phyloP scores from a whole-genome alignment of 1,284 basidiomycete species.

The Cutaneotrichosporon curvatum region DNA sequence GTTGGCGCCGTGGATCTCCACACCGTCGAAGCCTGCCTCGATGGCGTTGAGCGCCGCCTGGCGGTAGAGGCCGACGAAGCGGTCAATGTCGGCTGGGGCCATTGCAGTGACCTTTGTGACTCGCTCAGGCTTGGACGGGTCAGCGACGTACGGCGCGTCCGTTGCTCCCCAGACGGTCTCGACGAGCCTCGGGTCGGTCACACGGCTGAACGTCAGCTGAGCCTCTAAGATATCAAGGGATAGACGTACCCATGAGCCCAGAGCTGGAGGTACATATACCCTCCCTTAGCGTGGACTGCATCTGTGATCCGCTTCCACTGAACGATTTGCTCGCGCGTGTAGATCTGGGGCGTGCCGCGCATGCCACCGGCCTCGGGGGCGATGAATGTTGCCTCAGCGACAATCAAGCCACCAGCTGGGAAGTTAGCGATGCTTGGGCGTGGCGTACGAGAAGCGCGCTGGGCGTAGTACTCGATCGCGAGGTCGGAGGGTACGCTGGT shows the following conservation, averaged over 20 bases:
- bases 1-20: conserved; percentile 51
- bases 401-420: conserved; percentile 33
- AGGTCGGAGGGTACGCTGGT: conserved; percentile 25
- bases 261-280: conserved; percentile 51
- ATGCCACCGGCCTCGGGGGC: conserved; percentile 23
- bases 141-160: conserved; percentile 6
- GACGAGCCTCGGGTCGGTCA: conserved; percentile 9
- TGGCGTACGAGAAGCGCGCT: conserved; percentile 29
- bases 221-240: neutral
- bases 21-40: conserved; percentile 60
- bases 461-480: conserved; percentile 39
- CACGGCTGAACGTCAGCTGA: conserved; percentile 7
- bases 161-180: conserved; percentile 26
- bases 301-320: conserved; percentile 44
- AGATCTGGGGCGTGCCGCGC: conserved; percentile 25
- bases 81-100: conserved; percentile 36
- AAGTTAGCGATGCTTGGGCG: neutral
- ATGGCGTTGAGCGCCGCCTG: conserved; percentile 53
- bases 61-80: conserved; percentile 50
- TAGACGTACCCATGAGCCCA: conserved; percentile 49
- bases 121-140: conserved; percentile 27
- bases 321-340: conserved; percentile 28
- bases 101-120: conserved; percentile 38
- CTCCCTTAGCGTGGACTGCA: conserved; percentile 50
- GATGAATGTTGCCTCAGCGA: conserved; percentile 37